Evolutionary conservation across 306 rosid species (phyloP), one percentile per base, ranked within the genome.

Genomic region (Alnus rubra): DNA sequence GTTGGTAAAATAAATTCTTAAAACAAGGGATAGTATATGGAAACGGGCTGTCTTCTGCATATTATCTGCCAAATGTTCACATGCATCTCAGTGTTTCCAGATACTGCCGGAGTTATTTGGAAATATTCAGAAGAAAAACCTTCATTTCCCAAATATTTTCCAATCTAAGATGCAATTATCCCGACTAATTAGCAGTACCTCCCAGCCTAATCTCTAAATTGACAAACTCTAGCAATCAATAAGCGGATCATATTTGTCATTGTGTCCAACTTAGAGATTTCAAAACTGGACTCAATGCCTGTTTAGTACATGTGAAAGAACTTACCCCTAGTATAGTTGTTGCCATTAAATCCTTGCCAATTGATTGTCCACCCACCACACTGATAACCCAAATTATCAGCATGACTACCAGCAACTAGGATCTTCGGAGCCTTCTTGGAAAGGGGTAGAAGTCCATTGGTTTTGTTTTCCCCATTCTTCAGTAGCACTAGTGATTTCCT

Each of bases 281-380:
- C 39, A 67, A 39, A 9, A 16, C 37, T 5, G 50, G 49, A 67
- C 10, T 39, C 5, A 42, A 59, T 16, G 72, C 15, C 49, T 42
- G 8, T 67, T 16, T 39, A 13, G 28, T 18, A 15, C 49, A 16
- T 39, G 28, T 15, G 52, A 80, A 78, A 75, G 72, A 45, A 84
- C 89, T 81, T 79, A 93, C 98, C 98, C 10, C 91, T 85, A 19
- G 98, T 95, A 82, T 69, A 81, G 42, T 52, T 87, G 80, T 95
- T 93, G 77, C 96, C 98, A 59, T 70, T 87, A 84, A 95, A 95
- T 74, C 98, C 98, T 88, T 88, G 96, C 98, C 98, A 95, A 76
- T 86, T 62, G 60, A 92, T 95, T 82, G 98, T 95, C 98, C 98
- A 95, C 45, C 98, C 98, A 67, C 98, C 98, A 52, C 98, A 95